Evolutionary conservation across 768 basidiomycete genomes (phyloP), one percentile per base, ranked within the genome.

Genomic region (Collybia nuda): DNA sequence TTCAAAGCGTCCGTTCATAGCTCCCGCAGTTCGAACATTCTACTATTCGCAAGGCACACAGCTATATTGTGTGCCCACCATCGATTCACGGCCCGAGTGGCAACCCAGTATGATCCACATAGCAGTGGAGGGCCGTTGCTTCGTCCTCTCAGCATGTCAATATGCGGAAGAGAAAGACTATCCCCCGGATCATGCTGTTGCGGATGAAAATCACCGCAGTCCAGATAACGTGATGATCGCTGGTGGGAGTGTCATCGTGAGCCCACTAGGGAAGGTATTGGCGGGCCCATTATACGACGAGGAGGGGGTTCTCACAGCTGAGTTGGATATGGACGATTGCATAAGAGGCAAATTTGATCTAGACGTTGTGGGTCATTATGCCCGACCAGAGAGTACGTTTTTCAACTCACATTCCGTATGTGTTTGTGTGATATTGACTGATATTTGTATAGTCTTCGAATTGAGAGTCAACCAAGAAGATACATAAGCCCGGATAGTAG

Each of bases 51-150:
- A 76, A 39, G 81, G 81, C 12, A 80, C 78, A 2, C 76, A 85
- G 57, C 65, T 86, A 12, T 83, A 84, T 60, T 84, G 82, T 57
- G 85, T 80, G 0, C 84, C 85, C 0, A 86, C 85, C 0, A 83
- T 85, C 17, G 85, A 86, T 54, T 69, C 75, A 3, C 71, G 85
- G 2, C 74, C 75, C 2, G 68, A 60, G 9, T 87, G 85, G 86
- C 72, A 72, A 55, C 65, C 67, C 50, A 77, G 80, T 0, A 84
- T 86, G 81, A 58, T 66, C 21, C 84, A 84, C 56, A 82, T 87
- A 42, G 84, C 85, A 0, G 64, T 82, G 28, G 85, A 87, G 60
- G 86, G 86, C 6, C 76, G 86, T 21, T 85, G 83, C 65, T 85
- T 85, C 62, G 86, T 87, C 43, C 68, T 87, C 21, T 75, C 80